Conservation (phyloP, 2,329 filamentous ascomycete species). For the Cladobotryum protrusum region DNA sequence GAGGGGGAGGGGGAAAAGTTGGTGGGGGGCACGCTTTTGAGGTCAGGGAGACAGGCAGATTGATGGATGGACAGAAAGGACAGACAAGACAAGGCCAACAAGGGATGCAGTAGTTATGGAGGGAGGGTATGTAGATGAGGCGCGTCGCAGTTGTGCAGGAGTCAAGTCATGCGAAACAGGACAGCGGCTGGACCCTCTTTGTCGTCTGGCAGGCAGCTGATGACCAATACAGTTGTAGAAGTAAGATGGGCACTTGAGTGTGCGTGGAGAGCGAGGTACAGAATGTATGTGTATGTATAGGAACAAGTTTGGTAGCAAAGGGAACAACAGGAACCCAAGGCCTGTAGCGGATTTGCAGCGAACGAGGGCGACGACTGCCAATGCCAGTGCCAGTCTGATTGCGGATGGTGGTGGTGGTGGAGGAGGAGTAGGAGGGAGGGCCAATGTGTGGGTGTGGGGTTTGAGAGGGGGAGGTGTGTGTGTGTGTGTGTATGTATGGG, state of each 20-base stretch:
- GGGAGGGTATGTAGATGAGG: slow-evolving; percentile 14
- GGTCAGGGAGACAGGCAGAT: slow-evolving; percentile 15
- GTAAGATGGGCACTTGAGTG: too few relatives aligned
- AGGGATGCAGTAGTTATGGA: slow-evolving; percentile 6
- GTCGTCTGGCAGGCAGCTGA: too few relatives aligned
- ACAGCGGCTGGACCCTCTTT: too few relatives aligned
- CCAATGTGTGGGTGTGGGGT: neutral
- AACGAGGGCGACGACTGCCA: neutral
- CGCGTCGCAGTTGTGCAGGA: slow-evolving; percentile 4
- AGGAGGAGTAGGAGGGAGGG: neutral
- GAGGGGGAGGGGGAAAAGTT: slow-evolving; percentile 9
- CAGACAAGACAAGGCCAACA: slow-evolving; percentile 3
- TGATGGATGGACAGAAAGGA: slow-evolving; percentile 17
- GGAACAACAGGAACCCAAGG: too few relatives aligned
- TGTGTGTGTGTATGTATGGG: neutral
- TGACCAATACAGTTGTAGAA: too few relatives aligned
- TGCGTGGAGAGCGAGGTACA: too few relatives aligned
- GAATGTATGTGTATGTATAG: too few relatives aligned
- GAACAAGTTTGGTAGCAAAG: too few relatives aligned
- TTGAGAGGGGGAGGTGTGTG: neutral
- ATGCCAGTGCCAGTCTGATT: slow-evolving; percentile 3
- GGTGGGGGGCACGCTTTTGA: slow-evolving; percentile 11
- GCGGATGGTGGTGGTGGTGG: slow-evolving; percentile 2
- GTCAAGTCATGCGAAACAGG: neutral
- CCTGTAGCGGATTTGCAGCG: neutral